A percentile compares a stretch with the other conserved stretches of the same genome.
phyloP scores from a whole-genome alignment of 139 green algal genomes.

The Yamagishiella unicocca region DNA sequence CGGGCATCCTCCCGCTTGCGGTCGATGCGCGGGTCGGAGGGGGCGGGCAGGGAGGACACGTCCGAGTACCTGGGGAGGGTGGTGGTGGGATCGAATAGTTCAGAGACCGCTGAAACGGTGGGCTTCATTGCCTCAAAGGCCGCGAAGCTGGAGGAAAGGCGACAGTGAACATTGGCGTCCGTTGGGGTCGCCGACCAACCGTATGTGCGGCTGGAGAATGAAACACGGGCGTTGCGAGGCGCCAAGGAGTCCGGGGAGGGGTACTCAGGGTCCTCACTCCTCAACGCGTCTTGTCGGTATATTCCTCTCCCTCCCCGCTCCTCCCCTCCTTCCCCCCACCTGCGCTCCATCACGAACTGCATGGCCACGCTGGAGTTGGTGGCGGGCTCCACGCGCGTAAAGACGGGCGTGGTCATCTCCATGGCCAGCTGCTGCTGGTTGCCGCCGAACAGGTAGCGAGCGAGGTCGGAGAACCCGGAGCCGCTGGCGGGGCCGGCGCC shows the following conservation, averaged over 20 bases:
- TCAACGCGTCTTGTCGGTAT: background rate
- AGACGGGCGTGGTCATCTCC: constrained; percentile 83
- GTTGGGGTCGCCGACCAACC: background rate
- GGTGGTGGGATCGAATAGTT: background rate
- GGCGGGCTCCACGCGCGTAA: background rate
- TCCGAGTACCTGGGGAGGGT: constrained; percentile 22
- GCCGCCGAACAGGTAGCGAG: constrained; percentile 73
- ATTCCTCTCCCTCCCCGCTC: background rate
- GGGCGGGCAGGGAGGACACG: background rate
- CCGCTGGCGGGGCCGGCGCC: constrained; percentile 16
- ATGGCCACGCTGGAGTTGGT: constrained; percentile 43
- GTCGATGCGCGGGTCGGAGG: constrained; percentile 1
- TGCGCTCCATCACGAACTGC: constrained; percentile 66
- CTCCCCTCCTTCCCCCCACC: background rate
- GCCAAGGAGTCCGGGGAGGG: background rate
- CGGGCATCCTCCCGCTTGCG: background rate
- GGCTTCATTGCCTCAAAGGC: too few species aligned
- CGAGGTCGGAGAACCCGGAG: constrained; percentile 38
- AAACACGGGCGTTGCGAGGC: background rate
- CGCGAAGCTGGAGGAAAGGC: too few species aligned
- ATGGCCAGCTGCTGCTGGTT: constrained; percentile 73
- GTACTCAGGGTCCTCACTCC: background rate
- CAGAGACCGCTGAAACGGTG: background rate
- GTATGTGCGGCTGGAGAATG: background rate
- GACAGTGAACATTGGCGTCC: background rate